Conservation (phyloP, 2,329 filamentous ascomycete species). For the Arthrobotrys conoides region DNA sequence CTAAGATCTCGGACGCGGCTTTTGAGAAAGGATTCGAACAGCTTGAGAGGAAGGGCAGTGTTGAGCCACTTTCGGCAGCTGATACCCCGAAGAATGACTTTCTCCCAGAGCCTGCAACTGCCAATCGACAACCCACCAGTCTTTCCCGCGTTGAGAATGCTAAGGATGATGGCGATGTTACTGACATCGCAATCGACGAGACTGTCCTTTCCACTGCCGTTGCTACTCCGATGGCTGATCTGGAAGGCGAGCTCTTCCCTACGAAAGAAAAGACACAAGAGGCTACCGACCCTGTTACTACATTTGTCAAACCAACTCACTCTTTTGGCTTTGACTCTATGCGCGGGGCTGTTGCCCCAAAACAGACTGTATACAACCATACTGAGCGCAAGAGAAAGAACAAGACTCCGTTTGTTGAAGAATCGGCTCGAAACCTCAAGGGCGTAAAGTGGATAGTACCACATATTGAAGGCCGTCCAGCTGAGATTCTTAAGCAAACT, state of each 20-base stretch:
- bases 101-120: constrained; percentile 16
- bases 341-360: background rate
- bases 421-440: constrained; percentile 46
- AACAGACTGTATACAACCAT: constrained; percentile 21
- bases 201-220: constrained; percentile 25
- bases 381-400: constrained; percentile 51
- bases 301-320: constrained; percentile 19
- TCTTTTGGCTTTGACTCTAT: constrained; percentile 26
- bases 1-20: constrained; percentile 51
- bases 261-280: constrained; percentile 28
- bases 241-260: constrained; percentile 34
- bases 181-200: constrained; percentile 43
- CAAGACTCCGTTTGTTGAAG: background rate
- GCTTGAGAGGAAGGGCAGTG: constrained; percentile 48
- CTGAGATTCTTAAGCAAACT: constrained; percentile 49
- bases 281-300: background rate
- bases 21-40: constrained; percentile 56
- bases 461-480: constrained; percentile 46
- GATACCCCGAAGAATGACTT: constrained; percentile 41
- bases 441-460: constrained; percentile 52
- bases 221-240: constrained; percentile 53
- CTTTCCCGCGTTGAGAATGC: constrained; percentile 39
- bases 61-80: constrained; percentile 49
- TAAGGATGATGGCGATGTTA: constrained; percentile 27
- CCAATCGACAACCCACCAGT: constrained; percentile 20